These are phyloP conservation scores for Xylaria nigripes DNA, from an alignment of 495 filamentous ascomycete genomes.

Conservation along the genomic window DNA sequence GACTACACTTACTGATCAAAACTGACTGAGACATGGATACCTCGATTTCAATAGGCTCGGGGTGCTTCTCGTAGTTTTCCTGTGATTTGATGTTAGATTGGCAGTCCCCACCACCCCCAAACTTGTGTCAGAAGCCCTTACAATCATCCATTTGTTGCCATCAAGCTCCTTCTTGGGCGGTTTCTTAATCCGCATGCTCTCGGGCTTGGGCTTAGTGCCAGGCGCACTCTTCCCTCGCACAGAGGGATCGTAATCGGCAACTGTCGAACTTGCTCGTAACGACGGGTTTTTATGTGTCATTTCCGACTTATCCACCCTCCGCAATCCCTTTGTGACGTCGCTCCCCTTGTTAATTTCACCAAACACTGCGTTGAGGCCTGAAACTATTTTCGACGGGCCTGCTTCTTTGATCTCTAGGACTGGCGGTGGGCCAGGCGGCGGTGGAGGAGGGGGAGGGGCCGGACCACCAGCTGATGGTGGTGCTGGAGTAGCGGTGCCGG, in stretches of 20 bases:
- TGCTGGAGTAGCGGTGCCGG: constrained; percentile 31
- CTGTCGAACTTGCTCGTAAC: constrained; percentile 63
- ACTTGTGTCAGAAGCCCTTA: constrained; percentile 24
- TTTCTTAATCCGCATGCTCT: constrained; percentile 89
- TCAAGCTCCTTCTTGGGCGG: constrained; percentile 86
- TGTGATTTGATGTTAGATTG: constrained; percentile 20
- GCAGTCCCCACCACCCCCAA: background rate
- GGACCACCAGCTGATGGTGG: constrained; percentile 51
- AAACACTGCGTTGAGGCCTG: constrained; percentile 79
- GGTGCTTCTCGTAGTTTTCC: constrained; percentile 86
- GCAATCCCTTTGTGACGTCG: constrained; percentile 72
- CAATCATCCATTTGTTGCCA: constrained; percentile 90
- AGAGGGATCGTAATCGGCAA: constrained; percentile 52
- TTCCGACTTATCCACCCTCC: constrained; percentile 85
- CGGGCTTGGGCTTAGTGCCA: constrained; percentile 86
- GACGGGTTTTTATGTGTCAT: constrained; percentile 99
- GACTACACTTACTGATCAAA: constrained; percentile 82
- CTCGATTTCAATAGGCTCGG: constrained; percentile 62
- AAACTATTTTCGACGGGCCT: constrained; percentile 21
- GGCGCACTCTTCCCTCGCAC: constrained; percentile 68
- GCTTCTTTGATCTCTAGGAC: constrained; percentile 41
- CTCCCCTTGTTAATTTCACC: constrained; percentile 82
- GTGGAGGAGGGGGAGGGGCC: constrained; percentile 64
- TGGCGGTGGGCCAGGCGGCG: constrained; percentile 54
- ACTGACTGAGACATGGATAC: constrained; percentile 80